Evolutionary conservation across 495 filamentous ascomycete genomes (phyloP).

Genomic region (Penicillium maclennaniae): DNA sequence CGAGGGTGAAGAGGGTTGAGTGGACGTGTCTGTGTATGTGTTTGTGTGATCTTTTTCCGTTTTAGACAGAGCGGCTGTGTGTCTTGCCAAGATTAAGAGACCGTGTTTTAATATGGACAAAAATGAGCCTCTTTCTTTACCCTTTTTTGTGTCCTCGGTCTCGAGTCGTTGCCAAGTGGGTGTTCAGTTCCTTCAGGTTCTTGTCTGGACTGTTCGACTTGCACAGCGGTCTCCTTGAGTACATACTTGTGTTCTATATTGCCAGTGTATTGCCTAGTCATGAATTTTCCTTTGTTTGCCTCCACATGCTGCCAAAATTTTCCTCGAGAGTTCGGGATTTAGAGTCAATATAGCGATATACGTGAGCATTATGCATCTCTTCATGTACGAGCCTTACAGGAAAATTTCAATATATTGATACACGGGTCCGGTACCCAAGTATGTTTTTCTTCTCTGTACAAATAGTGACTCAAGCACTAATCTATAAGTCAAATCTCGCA

Average conservation of each 20-base stretch:
- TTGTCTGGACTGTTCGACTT: not conserved
- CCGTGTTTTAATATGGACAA: conserved; percentile 48
- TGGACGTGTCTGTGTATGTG: conserved; percentile 29
- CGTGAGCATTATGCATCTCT: not conserved
- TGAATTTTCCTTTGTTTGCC: conserved; percentile 30
- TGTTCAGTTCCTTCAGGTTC: conserved; percentile 6
- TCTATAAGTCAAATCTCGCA: not conserved
- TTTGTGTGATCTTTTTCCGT: conserved; percentile 26
- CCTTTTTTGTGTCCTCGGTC: conserved; percentile 21
- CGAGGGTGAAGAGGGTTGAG: conserved; percentile 11
- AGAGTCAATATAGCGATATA: not conserved
- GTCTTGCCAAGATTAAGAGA: conserved; percentile 46
- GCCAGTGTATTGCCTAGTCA: conserved; percentile 32
- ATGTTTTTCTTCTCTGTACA: conserved; percentile 20
- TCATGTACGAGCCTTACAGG: not conserved
- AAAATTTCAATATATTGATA: conserved; percentile 6
- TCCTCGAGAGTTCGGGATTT: not conserved
- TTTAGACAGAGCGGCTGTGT: conserved; percentile 43
- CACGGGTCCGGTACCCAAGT: not conserved
- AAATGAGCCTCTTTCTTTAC: conserved; percentile 34
- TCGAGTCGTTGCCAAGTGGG: conserved; percentile 17
- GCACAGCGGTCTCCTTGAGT: conserved; percentile 25
- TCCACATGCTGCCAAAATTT: not conserved
- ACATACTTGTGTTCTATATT: conserved; percentile 34
- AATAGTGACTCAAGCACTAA: not conserved